These are phyloP conservation scores for Lactarius indigo DNA, from an alignment of 768 basidiomycete genomes.

Conservation along the genomic window DNA sequence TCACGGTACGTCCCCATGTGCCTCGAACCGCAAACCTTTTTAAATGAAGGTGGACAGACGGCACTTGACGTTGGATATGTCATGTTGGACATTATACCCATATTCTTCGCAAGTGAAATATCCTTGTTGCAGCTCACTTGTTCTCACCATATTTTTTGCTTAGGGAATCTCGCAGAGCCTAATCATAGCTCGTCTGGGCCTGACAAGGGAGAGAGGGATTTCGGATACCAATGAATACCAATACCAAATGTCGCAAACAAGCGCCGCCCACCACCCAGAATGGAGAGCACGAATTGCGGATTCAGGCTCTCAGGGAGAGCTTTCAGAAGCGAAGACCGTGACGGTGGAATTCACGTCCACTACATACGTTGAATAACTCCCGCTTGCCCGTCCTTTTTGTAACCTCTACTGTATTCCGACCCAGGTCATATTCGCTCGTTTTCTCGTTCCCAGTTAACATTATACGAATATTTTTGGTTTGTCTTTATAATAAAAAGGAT, in stretches of 20 bases:
- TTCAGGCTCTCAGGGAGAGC: neutral
- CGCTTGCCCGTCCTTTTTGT: neutral
- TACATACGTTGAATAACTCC: neutral
- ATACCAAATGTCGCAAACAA: neutral
- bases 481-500: no score
- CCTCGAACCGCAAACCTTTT: neutral
- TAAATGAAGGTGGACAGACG: neutral
- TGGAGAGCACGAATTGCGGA: neutral
- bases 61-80: neutral
- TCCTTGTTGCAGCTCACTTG: neutral
- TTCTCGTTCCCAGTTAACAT: neutral
- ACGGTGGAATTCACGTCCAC: neutral
- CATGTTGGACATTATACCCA: conserved; percentile 1
- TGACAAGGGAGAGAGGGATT: conserved; percentile 10
- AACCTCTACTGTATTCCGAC: neutral
- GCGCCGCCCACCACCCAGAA: neutral
- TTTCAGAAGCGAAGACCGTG: neutral
- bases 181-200: conserved; percentile 28
- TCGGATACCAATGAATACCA: neutral
- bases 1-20: conserved; percentile 19
- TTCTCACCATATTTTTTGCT: neutral
- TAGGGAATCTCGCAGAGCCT: conserved; percentile 31
- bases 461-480: no score
- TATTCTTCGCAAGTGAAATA: conserved; percentile 12
- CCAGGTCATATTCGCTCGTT: neutral